phyloP scores from a whole-genome alignment of 2,329 filamentous ascomycete genomes.

The Davidsoniella australis region DNA sequence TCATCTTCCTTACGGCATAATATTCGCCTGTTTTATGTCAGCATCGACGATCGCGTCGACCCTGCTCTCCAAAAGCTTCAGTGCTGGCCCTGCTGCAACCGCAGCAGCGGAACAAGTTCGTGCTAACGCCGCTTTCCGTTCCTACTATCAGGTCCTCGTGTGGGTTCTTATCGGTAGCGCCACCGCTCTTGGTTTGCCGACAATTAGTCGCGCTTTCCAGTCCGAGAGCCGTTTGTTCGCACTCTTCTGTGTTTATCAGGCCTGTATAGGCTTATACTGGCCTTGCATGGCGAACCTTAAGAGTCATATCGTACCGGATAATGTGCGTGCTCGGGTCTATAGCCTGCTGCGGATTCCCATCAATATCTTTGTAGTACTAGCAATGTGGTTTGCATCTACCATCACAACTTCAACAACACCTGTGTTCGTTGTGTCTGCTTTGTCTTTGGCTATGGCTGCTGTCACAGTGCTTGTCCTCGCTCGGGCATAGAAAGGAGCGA shows the following conservation, averaged over 20 bases:
- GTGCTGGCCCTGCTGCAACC: conserved; percentile 1
- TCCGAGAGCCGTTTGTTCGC: conserved; percentile 29
- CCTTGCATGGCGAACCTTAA: conserved; percentile 36
- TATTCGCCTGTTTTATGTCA: conserved; percentile 42
- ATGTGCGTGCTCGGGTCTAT: conserved; percentile 34
- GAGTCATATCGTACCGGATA: conserved; percentile 34
- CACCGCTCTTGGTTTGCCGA: conserved; percentile 21
- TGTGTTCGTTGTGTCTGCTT: conserved; percentile 20
- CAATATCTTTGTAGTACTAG: conserved; percentile 37
- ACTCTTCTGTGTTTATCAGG: conserved; percentile 38
- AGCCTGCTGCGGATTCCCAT: conserved; percentile 37
- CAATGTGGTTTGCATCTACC: conserved; percentile 24
- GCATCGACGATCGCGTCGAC: conserved; percentile 42
- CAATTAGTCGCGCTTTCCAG: conserved; percentile 20
- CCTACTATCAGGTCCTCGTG: not conserved
- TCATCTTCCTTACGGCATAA: conserved; percentile 29
- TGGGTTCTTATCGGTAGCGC: not conserved
- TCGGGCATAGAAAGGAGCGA: not conserved
- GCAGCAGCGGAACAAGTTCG: not conserved
- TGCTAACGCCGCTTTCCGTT: not conserved
- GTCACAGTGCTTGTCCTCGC: conserved; percentile 14
- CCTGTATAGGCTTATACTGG: conserved; percentile 38
- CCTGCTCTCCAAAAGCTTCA: conserved; percentile 21
- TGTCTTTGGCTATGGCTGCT: conserved; percentile 18
- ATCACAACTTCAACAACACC: conserved; percentile 15